Conservation (phyloP, 805 yeast genomes). For the Alloascoidea africana region DNA sequence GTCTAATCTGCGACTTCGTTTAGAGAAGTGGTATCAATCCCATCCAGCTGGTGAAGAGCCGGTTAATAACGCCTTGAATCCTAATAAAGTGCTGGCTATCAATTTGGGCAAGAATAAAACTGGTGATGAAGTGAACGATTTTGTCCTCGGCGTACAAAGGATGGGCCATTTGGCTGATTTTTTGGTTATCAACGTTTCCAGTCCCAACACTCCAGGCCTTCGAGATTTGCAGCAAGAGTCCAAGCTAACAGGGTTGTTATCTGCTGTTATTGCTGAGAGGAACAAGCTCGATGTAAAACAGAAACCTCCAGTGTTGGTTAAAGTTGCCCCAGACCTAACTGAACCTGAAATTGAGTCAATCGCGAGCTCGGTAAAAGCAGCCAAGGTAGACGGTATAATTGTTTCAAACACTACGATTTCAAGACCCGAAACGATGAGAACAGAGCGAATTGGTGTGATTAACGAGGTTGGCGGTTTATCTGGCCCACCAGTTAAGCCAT, state of each 20-base stretch:
- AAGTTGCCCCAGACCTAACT: slow-evolving; percentile 85
- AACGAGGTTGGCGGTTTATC: slow-evolving; percentile 76
- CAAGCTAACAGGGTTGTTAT: slow-evolving; percentile 52
- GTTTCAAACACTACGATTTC: slow-evolving; percentile 85
- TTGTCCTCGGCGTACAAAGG: slow-evolving; percentile 66
- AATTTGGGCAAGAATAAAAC: slow-evolving; percentile 87
- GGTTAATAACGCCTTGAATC: slow-evolving; percentile 33
- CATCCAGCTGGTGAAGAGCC: slow-evolving; percentile 11
- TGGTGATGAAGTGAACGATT: slow-evolving; percentile 84
- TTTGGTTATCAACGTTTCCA: slow-evolving; percentile 79
- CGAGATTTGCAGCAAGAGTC: slow-evolving; percentile 71
- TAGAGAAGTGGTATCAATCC: slow-evolving; percentile 22
- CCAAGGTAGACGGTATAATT: slow-evolving; percentile 82
- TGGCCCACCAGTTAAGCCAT: slow-evolving; percentile 82
- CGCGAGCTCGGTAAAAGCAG: slow-evolving; percentile 61
- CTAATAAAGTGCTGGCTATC: slow-evolving; percentile 56
- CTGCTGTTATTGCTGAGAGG: slow-evolving; percentile 57
- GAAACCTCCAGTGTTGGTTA: slow-evolving; percentile 73
- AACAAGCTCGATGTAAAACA: slow-evolving; percentile 26
- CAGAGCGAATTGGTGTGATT: slow-evolving; percentile 27
- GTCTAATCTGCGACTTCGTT: slow-evolving; percentile 50
- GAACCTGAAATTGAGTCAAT: slow-evolving; percentile 71
- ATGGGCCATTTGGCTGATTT: slow-evolving; percentile 82
- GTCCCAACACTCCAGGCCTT: slow-evolving; percentile 93
- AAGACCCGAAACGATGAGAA: slow-evolving; percentile 51